Evolutionary conservation across 2,329 filamentous ascomycete genomes (phyloP), one percentile per base, ranked within the genome.

Genomic region (Neonectria faginata): DNA sequence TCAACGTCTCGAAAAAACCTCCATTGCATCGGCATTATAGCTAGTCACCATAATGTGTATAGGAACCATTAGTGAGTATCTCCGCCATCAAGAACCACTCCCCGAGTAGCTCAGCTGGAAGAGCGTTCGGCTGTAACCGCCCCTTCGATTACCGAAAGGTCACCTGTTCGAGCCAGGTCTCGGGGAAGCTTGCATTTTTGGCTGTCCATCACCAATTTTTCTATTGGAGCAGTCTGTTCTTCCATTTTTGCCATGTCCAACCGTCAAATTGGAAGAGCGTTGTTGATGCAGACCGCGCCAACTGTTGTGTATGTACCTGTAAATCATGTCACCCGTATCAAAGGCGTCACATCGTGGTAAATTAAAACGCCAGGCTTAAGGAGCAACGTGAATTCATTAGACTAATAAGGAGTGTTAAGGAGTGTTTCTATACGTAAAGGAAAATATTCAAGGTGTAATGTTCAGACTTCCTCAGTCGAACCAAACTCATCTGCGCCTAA

Each of bases 401-500:
- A 25, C 25, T 25, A 25, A 25, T 25, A 33, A 51, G 18, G 9
- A 50, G 10, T 14, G n/a, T 12, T 25, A 33, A 51, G 18, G 9
- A 50, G 10, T 14, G n/a, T 12, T 33, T 51, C 48, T 51, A 33
- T 33, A 33, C 48, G 29, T 51, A n/a, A 51, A 31, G 16, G n/a
- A 11, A 18, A 57, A 44, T 42, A 57, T 62, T 57, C 12, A 33
- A 45, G 18, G 20, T 44, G 29, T 44, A 68, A 57, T 70, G 62
- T 68, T 72, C 62, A 70, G 70, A 68, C 67, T 71, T 65, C 20
- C 50, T 64, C 61, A 65, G 57, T 65, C 66, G 62, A 70, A 68
- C 66, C 67, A 67, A 64, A 66, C 63, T 66, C 60, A 67, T 73
- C 70, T 71, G 68, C 74, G 70, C 75, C 72, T 67, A 72, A 65